Evolutionary conservation across 306 rosid genomes (phyloP).

Genomic region (Carpinus fangiana): DNA sequence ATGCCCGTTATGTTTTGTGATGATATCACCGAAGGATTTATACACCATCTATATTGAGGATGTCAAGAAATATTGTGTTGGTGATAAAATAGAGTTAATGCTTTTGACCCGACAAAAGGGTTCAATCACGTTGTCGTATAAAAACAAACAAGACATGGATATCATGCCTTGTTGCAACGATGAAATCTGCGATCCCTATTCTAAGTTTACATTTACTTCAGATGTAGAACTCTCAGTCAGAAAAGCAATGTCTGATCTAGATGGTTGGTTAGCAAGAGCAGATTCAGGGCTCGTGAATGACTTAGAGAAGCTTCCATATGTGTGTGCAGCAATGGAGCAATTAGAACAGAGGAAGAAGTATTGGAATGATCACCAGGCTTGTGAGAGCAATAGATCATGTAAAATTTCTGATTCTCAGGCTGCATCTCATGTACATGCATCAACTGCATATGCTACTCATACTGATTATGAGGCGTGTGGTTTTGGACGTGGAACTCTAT

Average conservation of each 20-base stretch:
- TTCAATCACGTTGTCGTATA: slow-evolving; percentile 49
- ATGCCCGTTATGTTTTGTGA: slow-evolving; percentile 91
- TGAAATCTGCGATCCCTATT: slow-evolving; percentile 64
- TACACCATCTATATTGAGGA: slow-evolving; percentile 74
- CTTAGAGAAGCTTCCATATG: slow-evolving; percentile 91
- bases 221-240: slow-evolving; percentile 86
- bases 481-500: slow-evolving; percentile 38
- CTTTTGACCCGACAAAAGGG: slow-evolving; percentile 71
- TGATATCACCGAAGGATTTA: slow-evolving; percentile 80
- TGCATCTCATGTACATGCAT: slow-evolving; percentile 32
- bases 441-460: slow-evolving; percentile 33
- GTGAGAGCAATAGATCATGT: slow-evolving; percentile 31
- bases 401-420: slow-evolving; percentile 31
- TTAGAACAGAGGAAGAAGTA: slow-evolving; percentile 80
- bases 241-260: slow-evolving; percentile 80
- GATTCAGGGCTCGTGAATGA: slow-evolving; percentile 90
- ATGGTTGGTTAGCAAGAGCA: slow-evolving; percentile 88
- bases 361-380: slow-evolving; percentile 68
- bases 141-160: slow-evolving; percentile 50
- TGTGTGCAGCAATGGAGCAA: slow-evolving; percentile 90
- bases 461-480: slow-evolving; percentile 40
- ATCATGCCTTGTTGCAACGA: slow-evolving; percentile 20
- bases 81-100: slow-evolving; percentile 65
- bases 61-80: slow-evolving; percentile 63
- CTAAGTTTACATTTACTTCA: slow-evolving; percentile 82